These are phyloP conservation scores for Metschnikowia reukaufii DNA, from an alignment of 805 yeast species.

Conservation along the genomic window DNA sequence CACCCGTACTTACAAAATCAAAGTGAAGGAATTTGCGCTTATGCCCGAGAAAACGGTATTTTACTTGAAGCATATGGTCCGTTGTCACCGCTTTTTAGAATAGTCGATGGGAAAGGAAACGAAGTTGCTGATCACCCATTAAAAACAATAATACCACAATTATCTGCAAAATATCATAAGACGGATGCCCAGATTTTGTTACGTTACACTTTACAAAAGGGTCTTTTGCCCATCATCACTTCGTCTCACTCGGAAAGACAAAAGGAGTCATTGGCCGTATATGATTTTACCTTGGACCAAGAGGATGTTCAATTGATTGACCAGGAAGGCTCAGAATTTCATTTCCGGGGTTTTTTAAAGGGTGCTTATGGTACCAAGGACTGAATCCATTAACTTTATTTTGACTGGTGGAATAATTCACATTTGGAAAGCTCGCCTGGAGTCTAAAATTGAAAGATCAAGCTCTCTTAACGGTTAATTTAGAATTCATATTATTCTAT, in stretches of 20 bases:
- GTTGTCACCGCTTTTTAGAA: constrained; percentile 53
- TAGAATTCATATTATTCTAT: too few species aligned
- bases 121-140: constrained; percentile 42
- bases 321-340: constrained; percentile 27
- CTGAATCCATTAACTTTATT: too few species aligned
- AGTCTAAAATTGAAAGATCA: too few species aligned
- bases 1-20: constrained; percentile 67
- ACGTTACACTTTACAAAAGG: constrained; percentile 66
- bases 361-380: constrained; percentile 7
- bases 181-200: constrained; percentile 65
- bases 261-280: constrained; percentile 47
- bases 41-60: constrained; percentile 40
- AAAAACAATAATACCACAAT: constrained; percentile 29
- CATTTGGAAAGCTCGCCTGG: too few species aligned
- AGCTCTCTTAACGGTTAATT: too few species aligned
- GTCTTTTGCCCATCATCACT: constrained; percentile 76
- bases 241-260: constrained; percentile 60
- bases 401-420: too few species aligned
- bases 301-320: constrained; percentile 24
- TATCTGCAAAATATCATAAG: constrained; percentile 57
- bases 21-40: constrained; percentile 57
- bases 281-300: constrained; percentile 18
- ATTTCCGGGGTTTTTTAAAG: constrained; percentile 27
- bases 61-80: constrained; percentile 58
- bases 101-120: constrained; percentile 18